Evolutionary conservation across 345 rosid genomes (phyloP).

Genomic region (Boechera retrofracta): DNA sequence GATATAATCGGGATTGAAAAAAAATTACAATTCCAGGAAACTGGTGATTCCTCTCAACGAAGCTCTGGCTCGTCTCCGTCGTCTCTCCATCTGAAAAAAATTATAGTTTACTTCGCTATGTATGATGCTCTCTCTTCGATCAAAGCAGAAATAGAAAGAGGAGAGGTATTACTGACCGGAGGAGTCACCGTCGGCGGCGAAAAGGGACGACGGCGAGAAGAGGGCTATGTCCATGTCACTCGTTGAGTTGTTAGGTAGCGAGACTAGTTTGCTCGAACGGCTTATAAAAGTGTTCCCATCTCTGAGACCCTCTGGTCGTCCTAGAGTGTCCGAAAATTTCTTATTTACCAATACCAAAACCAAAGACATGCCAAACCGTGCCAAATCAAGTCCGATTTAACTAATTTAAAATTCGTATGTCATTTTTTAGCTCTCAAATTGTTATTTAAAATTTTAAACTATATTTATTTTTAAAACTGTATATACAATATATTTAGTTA

Average conservation of each 20-base stretch:
- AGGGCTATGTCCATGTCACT: constrained; percentile 82
- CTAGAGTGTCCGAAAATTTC: not conserved
- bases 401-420: not conserved
- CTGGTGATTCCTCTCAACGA: constrained; percentile 79
- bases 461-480: no score
- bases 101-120: constrained; percentile 9
- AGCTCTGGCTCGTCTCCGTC: constrained; percentile 56
- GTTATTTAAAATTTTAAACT: no score
- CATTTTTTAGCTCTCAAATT: not conserved
- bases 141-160: constrained; percentile 19
- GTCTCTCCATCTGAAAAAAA: constrained; percentile 51
- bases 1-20: not conserved
- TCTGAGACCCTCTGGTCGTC: not conserved
- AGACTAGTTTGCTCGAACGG: not conserved
- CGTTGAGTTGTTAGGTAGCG: not conserved
- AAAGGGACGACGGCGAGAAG: constrained; percentile 92
- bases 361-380: not conserved
- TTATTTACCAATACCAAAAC: not conserved
- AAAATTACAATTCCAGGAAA: constrained; percentile 76
- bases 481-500: no score
- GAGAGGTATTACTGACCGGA: constrained; percentile 41
- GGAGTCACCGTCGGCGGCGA: constrained; percentile 62
- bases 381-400: not conserved
- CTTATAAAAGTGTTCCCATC: not conserved
- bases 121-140: not conserved